Conservation (phyloP, 768 basidiomycete species). For the Russula griseocarnosa region DNA sequence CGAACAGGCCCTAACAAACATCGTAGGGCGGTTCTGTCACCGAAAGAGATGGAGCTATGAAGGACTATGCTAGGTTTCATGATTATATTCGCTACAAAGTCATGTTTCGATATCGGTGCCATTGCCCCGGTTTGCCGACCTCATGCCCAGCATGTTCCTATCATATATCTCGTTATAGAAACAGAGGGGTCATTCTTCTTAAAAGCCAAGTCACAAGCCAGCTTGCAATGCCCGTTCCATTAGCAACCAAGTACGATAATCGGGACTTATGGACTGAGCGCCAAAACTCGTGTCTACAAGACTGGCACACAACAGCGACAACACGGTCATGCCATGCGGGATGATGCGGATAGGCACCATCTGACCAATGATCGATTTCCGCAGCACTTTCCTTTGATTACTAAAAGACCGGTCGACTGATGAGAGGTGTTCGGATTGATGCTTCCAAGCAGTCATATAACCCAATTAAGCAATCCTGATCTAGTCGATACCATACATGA, state of each 20-base stretch:
- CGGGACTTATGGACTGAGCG: not conserved
- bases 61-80: no score
- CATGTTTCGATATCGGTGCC: not conserved
- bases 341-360: not conserved
- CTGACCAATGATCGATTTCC: no score
- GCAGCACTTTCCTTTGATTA: no score
- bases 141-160: not conserved
- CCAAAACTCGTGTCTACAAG: not conserved
- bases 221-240: not conserved
- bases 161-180: no score
- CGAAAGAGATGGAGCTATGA: not conserved
- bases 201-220: not conserved
- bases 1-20: no score
- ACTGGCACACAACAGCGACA: not conserved
- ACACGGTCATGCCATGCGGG: not conserved
- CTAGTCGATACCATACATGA: no score
- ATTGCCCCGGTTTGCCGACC: not conserved
- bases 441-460: no score
- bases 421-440: no score
- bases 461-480: no score
- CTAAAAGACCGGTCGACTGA: no score
- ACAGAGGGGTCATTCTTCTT: not conserved
- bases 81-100: not conserved
- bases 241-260: not conserved
- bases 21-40: not conserved